phyloP scores from a whole-genome alignment of 345 rosid species.

The Euclidium syriacum region DNA sequence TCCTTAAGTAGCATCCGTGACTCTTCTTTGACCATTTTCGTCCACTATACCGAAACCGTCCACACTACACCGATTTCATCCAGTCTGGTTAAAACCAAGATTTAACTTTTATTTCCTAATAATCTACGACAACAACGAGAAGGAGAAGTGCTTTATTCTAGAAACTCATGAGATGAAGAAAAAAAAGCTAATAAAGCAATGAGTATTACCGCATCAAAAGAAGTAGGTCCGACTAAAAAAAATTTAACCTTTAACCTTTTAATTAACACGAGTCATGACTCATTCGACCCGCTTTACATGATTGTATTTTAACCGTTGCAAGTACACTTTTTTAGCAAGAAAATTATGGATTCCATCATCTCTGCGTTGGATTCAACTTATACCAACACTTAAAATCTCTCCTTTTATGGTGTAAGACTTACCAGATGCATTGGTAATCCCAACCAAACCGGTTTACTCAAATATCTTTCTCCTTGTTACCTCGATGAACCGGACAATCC shows the following conservation, averaged over 20 bases:
- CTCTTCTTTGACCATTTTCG: slow-evolving; percentile 32
- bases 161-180: slow-evolving; percentile 10
- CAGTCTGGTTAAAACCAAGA: not conserved
- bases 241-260: slow-evolving; percentile 11
- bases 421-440: not conserved
- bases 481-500: not conserved
- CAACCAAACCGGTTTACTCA: not conserved
- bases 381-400: not conserved
- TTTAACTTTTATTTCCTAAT: not conserved
- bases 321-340: not conserved
- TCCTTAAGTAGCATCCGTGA: slow-evolving; percentile 26
- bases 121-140: not conserved
- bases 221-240: slow-evolving; percentile 17
- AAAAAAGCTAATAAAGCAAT: not conserved
- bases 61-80: not conserved
- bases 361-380: slow-evolving; percentile 17
- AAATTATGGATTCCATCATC: not conserved
- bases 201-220: slow-evolving; percentile 21
- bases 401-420: not conserved
- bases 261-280: slow-evolving; percentile 28
- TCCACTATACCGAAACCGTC: not conserved
- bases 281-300: slow-evolving; percentile 14
- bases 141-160: slow-evolving; percentile 5
- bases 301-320: slow-evolving; percentile 15
- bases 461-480: not conserved